Conservation (phyloP, 768 basidiomycete genomes). For the Nidularia pulvinata region DNA sequence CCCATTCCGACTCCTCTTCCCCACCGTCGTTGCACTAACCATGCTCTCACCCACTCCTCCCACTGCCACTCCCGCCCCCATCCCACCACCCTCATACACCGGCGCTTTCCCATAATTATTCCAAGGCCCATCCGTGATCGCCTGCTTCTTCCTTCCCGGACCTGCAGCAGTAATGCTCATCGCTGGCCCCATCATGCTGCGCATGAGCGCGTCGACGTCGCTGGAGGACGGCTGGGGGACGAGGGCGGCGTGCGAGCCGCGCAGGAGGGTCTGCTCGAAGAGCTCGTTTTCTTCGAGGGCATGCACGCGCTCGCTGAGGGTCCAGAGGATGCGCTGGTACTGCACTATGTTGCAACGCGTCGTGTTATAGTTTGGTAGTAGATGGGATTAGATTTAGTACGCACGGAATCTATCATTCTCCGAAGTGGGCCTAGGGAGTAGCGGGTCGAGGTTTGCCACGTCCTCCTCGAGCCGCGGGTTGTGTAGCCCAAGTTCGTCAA, state of each 20-base stretch:
- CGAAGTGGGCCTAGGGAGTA: slow-evolving; percentile 16
- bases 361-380: not conserved
- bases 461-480: slow-evolving; percentile 37
- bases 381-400: slow-evolving; percentile 7
- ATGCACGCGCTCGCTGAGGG: slow-evolving; percentile 32
- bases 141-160: slow-evolving; percentile 7
- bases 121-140: slow-evolving; percentile 29
- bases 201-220: slow-evolving; percentile 50
- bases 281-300: slow-evolving; percentile 46
- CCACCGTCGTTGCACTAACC: slow-evolving; percentile 14
- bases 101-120: slow-evolving; percentile 22
- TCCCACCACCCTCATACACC: slow-evolving; percentile 9
- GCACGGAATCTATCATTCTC: slow-evolving; percentile 23
- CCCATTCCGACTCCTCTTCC: slow-evolving; percentile 22
- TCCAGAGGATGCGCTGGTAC: slow-evolving; percentile 31
- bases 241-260: slow-evolving; percentile 42
- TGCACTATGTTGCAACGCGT: slow-evolving; percentile 2
- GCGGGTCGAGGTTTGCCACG: slow-evolving; percentile 32
- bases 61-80: slow-evolving; percentile 6
- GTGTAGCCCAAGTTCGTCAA: slow-evolving; percentile 32
- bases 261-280: slow-evolving; percentile 44
- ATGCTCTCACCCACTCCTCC: not conserved
- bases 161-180: slow-evolving; percentile 8
- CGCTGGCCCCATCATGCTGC: slow-evolving; percentile 46
- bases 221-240: slow-evolving; percentile 40